Conservation (phyloP, 2,329 filamentous ascomycete genomes). For the Pyrenochaeta sp. region DNA sequence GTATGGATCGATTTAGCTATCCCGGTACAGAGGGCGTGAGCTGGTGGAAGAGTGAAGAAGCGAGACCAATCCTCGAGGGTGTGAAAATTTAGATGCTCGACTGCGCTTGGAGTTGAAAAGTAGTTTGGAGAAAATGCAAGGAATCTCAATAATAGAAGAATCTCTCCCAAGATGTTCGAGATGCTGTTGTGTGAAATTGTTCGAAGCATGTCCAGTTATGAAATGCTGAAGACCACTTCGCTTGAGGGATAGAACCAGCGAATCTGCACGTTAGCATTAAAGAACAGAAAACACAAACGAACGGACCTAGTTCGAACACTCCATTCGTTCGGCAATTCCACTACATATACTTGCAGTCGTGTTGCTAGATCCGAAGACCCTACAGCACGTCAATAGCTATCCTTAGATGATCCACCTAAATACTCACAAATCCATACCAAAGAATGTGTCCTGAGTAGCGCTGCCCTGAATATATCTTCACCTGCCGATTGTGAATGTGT, state of each 20-base stretch:
- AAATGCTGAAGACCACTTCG: background rate
- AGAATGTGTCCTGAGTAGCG: background rate
- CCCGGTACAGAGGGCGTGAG: constrained; percentile 76
- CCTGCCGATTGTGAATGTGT: background rate
- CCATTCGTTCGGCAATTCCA: constrained; percentile 9
- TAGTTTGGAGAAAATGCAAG: background rate
- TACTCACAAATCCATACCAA: constrained; percentile 23
- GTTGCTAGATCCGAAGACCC: constrained; percentile 32
- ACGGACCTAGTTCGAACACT: constrained; percentile 2
- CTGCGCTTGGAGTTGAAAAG: background rate
- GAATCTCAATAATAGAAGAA: background rate
- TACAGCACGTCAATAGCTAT: constrained; percentile 29
- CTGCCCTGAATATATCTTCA: background rate
- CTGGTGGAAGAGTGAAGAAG: constrained; percentile 86
- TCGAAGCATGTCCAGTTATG: too few species aligned
- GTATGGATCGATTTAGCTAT: constrained; percentile 81
- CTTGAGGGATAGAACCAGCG: background rate
- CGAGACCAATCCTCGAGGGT: constrained; percentile 75
- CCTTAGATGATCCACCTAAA: constrained; percentile 6
- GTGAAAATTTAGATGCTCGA: constrained; percentile 50
- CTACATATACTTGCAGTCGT: constrained; percentile 16
- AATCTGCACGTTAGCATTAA: background rate
- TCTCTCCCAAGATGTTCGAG: background rate
- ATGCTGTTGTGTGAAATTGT: too few species aligned
- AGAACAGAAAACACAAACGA: background rate